Evolutionary conservation across 441 rosid species (phyloP).

Genomic region (Capsella rubella): DNA sequence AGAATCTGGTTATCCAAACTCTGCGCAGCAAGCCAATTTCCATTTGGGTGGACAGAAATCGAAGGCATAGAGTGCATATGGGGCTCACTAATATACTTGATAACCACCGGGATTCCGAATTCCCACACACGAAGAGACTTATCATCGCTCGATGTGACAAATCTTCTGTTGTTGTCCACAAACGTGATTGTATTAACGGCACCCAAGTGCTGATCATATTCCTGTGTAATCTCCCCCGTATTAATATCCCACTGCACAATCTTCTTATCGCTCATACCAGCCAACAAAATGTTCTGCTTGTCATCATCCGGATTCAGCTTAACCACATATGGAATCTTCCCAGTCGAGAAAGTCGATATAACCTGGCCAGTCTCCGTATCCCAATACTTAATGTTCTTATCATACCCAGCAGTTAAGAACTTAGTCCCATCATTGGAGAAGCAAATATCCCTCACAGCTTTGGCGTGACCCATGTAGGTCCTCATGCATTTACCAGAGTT

Average conservation of each 20-base stretch:
- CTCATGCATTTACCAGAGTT: constrained; percentile 99
- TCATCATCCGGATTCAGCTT: constrained; percentile 96
- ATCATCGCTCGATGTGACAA: constrained; percentile 98
- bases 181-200: constrained; percentile 98
- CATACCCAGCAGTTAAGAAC: constrained; percentile 93
- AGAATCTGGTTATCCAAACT: constrained; percentile 98
- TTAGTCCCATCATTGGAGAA: constrained; percentile 94
- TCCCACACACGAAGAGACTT: constrained; percentile 99
- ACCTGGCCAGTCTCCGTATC: constrained; percentile 98
- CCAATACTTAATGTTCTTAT: constrained; percentile 98
- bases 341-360: constrained; percentile 88
- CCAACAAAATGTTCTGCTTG: constrained; percentile 93
- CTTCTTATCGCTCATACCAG: constrained; percentile 99
- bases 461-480: constrained; percentile 97
- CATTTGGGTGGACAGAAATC: constrained; percentile 88
- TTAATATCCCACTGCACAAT: constrained; percentile 99
- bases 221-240: constrained; percentile 89
- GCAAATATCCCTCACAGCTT: constrained; percentile 93
- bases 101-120: constrained; percentile 97
- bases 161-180: constrained; percentile 95
- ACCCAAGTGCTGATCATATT: constrained; percentile 98
- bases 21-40: constrained; percentile 98
- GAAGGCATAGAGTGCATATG: constrained; percentile 99
- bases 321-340: constrained; percentile 94
- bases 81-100: constrained; percentile 99